Evolutionary conservation across 1,284 basidiomycete species (phyloP).

Genomic region (Pascua sp.): DNA sequence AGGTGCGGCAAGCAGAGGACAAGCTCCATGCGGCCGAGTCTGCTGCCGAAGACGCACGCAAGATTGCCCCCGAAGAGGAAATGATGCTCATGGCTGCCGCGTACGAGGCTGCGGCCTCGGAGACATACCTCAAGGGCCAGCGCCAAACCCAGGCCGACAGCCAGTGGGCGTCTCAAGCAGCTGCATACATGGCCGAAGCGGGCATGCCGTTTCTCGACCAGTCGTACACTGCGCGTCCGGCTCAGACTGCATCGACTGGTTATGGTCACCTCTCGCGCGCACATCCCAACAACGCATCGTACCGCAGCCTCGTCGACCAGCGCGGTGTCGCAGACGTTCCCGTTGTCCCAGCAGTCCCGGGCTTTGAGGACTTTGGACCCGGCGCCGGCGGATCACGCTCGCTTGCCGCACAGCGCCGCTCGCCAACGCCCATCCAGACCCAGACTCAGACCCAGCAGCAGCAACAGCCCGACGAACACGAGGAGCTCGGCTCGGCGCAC

Average conservation of each 20-base stretch:
- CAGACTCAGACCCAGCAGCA: background rate
- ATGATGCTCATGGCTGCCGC: slow-evolving; percentile 50
- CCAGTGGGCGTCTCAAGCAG: slow-evolving; percentile 44
- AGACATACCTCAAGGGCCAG: slow-evolving; percentile 34
- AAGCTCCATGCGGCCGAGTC: slow-evolving; percentile 31
- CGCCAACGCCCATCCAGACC: slow-evolving; percentile 7
- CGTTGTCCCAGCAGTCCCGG: slow-evolving; percentile 35
- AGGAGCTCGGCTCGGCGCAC: slow-evolving; percentile 46
- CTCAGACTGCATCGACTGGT: slow-evolving; percentile 20
- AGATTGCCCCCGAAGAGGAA: slow-evolving; percentile 44
- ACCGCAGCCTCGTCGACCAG: slow-evolving; percentile 23
- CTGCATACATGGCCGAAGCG: slow-evolving; percentile 47
- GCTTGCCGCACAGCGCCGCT: slow-evolving; percentile 8
- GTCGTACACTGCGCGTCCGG: slow-evolving; percentile 41
- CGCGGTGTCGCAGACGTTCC: slow-evolving; percentile 25
- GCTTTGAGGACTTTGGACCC: slow-evolving; percentile 51
- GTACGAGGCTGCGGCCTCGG: slow-evolving; percentile 43
- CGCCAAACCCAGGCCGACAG: slow-evolving; percentile 28
- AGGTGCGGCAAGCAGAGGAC: slow-evolving; percentile 44
- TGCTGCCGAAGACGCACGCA: slow-evolving; percentile 33
- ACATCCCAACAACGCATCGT: slow-evolving; percentile 21
- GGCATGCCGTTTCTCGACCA: slow-evolving; percentile 44
- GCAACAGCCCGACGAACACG: slow-evolving; percentile 1
- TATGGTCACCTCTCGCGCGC: slow-evolving; percentile 29
- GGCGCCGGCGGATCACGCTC: slow-evolving; percentile 20